These are phyloP conservation scores for Cucumis melo DNA, from an alignment of 306 rosid genomes.

Conservation along the genomic window DNA sequence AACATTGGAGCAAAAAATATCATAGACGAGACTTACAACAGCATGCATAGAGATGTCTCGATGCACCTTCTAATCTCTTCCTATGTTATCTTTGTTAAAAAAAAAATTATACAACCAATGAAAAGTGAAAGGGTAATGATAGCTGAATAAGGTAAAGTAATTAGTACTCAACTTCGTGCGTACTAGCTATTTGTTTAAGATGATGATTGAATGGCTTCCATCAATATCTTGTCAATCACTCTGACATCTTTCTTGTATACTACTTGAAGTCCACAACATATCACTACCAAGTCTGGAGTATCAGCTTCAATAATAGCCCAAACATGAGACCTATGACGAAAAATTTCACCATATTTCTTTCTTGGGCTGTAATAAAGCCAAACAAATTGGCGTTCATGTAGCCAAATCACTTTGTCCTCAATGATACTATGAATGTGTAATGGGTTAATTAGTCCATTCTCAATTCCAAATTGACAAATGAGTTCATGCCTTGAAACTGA, in stretches of 20 bases:
- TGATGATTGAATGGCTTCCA: neutral
- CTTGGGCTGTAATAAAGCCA: slow-evolving; percentile 20
- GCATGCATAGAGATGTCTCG: too few relatives aligned
- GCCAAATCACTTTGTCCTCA: slow-evolving; percentile 1
- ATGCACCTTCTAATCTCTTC: too few relatives aligned
- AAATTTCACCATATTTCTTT: neutral
- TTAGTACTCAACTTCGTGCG: too few relatives aligned
- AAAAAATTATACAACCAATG: too few relatives aligned
- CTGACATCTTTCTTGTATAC: neutral
- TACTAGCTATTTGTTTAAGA: too few relatives aligned
- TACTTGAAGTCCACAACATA: neutral
- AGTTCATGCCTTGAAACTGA: slow-evolving; percentile 1
- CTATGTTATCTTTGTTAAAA: too few relatives aligned
- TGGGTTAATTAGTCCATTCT: neutral
- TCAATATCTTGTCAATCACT: neutral
- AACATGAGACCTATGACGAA: neutral
- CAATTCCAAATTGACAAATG: neutral
- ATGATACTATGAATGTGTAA: neutral
- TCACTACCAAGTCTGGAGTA: neutral
- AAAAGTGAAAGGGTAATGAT: too few relatives aligned
- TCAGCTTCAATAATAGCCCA: slow-evolving; percentile 13
- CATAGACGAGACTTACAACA: too few relatives aligned
- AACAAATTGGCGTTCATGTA: slow-evolving; percentile 2
- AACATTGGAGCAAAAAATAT: too few relatives aligned
- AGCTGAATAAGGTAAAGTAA: too few relatives aligned